Evolutionary conservation across 1,284 basidiomycete genomes (phyloP).

Genomic region (Irpex rosettiformis): DNA sequence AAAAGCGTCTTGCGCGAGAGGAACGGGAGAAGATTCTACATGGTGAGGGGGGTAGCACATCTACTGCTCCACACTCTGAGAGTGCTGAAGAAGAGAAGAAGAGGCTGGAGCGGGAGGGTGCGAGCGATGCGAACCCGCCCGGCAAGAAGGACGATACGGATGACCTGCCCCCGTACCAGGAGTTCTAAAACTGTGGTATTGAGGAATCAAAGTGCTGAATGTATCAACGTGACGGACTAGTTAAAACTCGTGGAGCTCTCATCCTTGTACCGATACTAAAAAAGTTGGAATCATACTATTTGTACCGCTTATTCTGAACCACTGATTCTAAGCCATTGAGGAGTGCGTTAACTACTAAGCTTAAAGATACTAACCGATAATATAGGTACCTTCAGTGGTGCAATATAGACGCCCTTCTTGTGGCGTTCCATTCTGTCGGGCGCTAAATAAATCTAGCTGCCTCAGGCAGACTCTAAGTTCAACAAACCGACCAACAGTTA

Average conservation of each 20-base stretch:
- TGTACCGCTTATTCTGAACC: too few species aligned
- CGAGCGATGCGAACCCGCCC: constrained; percentile 11
- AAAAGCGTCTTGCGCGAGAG: constrained; percentile 41
- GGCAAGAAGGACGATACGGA: constrained; percentile 16
- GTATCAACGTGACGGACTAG: neutral
- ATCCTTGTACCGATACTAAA: neutral
- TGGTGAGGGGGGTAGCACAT: constrained; percentile 10
- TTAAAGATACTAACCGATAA: too few species aligned
- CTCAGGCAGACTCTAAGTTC: too few species aligned
- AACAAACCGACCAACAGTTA: too few species aligned
- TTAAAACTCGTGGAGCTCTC: neutral
- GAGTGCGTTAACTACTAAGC: too few species aligned
- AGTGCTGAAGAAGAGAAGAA: constrained; percentile 42
- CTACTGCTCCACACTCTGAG: constrained; percentile 22
- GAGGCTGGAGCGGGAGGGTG: constrained; percentile 30
- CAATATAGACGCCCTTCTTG: neutral
- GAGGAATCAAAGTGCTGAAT: neutral
- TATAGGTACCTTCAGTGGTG: too few species aligned
- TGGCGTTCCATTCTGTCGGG: neutral
- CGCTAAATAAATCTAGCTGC: too few species aligned
- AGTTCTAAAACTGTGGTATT: constrained; percentile 32
- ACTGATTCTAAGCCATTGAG: too few species aligned
- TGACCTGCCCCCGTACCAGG: constrained; percentile 65
- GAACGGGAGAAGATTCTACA: constrained; percentile 35
- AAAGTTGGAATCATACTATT: too few species aligned